phyloP scores from a whole-genome alignment of 75 land plant genomes.

The Pseudotsuga menziesii region DNA sequence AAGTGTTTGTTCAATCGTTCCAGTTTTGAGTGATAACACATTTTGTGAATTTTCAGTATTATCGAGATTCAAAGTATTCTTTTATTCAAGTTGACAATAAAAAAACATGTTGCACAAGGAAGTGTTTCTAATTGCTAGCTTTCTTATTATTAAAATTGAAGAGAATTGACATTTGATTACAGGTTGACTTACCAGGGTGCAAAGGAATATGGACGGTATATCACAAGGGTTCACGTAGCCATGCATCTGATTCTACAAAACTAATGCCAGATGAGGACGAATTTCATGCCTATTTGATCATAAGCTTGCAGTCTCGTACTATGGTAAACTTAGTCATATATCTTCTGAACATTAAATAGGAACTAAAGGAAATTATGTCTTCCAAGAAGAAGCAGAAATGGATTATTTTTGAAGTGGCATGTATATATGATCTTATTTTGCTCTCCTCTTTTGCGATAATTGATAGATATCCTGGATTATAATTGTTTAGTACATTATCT shows the following conservation, averaged over 20 bases:
- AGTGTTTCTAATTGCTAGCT: background rate
- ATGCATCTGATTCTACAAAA: conserved; percentile 47
- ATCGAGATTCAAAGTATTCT: too few species aligned
- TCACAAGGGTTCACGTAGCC: conserved; percentile 62
- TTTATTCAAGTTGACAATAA: too few species aligned
- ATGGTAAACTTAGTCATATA: conserved; percentile 43
- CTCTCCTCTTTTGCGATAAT: background rate
- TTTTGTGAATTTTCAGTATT: too few species aligned
- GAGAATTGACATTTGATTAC: conserved; percentile 5
- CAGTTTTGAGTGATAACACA: too few species aligned
- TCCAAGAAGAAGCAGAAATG: background rate
- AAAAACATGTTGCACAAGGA: background rate
- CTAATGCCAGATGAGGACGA: conserved; percentile 60
- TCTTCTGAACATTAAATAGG: background rate
- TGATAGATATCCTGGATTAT: background rate
- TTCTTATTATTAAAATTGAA: background rate
- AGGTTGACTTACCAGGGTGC: conserved; percentile 96
- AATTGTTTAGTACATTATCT: background rate
- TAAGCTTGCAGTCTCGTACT: conserved; percentile 83
- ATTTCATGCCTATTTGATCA: conserved; percentile 95
- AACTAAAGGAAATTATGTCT: background rate
- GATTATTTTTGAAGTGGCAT: background rate
- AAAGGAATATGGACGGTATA: conserved; percentile 98
- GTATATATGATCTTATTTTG: background rate
- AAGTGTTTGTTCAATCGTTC: too few species aligned